Evolutionary conservation across 352 stramenopile genomes (phyloP).

Genomic region (Stramenopiles sp.): DNA sequence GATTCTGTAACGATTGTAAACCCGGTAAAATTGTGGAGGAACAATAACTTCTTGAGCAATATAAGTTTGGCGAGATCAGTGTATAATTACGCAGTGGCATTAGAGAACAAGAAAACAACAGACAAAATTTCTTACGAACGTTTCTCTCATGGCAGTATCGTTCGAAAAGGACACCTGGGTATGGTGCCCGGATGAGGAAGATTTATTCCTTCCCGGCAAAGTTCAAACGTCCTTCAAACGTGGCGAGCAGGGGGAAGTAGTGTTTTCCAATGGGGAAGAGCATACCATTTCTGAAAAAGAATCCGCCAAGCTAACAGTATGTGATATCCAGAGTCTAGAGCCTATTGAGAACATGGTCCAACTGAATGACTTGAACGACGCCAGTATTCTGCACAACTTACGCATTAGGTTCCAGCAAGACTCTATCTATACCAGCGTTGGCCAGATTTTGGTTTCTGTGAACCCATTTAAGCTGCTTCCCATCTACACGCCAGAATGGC

Average conservation of each 20-base stretch:
- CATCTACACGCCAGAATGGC: background rate
- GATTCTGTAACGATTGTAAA: too few relatives aligned
- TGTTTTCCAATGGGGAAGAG: background rate
- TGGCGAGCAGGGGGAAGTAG: slow-evolving; percentile 13
- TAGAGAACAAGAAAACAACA: too few relatives aligned
- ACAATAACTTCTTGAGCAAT: too few relatives aligned
- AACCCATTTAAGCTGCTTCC: slow-evolving; percentile 53
- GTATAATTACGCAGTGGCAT: too few relatives aligned
- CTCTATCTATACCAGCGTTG: slow-evolving; percentile 78
- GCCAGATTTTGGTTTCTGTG: slow-evolving; percentile 64
- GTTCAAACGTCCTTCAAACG: background rate
- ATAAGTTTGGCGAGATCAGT: too few relatives aligned
- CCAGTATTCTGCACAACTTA: background rate
- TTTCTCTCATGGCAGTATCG: background rate
- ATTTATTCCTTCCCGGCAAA: slow-evolving; percentile 7
- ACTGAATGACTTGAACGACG: background rate
- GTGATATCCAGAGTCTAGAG: slow-evolving; percentile 9
- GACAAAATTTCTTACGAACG: too few relatives aligned
- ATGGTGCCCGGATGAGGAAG: slow-evolving; percentile 14
- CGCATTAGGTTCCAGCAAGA: background rate
- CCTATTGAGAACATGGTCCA: slow-evolving; percentile 9
- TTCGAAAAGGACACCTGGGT: background rate
- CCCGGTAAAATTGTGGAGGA: too few relatives aligned
- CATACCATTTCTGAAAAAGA: slow-evolving; percentile 6
- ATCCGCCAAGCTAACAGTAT: background rate